These are phyloP conservation scores for Silene noctiflora DNA, from an alignment of 179 eudicot genomes.

Conservation along the genomic window DNA sequence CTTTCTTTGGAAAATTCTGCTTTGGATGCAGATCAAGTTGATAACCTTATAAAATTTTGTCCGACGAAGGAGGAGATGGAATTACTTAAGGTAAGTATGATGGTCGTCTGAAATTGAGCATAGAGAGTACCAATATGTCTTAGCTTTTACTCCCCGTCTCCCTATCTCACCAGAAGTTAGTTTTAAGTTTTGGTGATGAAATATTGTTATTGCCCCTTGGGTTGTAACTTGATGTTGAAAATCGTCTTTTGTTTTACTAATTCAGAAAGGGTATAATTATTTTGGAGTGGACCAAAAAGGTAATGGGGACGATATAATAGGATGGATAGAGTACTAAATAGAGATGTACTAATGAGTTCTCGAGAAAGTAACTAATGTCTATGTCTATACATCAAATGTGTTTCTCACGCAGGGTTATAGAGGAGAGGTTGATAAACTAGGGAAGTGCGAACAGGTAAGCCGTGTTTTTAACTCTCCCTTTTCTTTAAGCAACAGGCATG, in stretches of 20 bases:
- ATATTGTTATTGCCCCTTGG: neutral
- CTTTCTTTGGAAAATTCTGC: conserved; percentile 41
- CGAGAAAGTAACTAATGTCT: neutral
- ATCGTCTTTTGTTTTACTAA: too few relatives aligned
- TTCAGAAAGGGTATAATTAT: too few relatives aligned
- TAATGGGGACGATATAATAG: too few relatives aligned
- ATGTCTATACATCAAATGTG: neutral
- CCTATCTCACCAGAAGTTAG: too few relatives aligned
- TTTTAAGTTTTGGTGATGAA: too few relatives aligned
- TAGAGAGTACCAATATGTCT: neutral
- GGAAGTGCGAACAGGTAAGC: conserved; percentile 43
- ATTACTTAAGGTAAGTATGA: conserved; percentile 34
- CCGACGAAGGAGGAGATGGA: conserved; percentile 57
- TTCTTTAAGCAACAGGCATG: neutral
- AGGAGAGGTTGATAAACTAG: conserved; percentile 37
- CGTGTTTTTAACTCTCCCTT: neutral
- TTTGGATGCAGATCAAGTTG: conserved; percentile 50
- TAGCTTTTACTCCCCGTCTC: neutral
- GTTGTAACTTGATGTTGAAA: neutral
- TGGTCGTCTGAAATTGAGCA: neutral
- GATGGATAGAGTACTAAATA: neutral
- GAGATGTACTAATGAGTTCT: neutral
- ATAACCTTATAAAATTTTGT: conserved; percentile 48
- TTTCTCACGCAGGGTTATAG: conserved; percentile 29
- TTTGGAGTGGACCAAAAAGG: too few relatives aligned